Percentiles rank a stretch among this genome's conserved stretches.
Evolutionary conservation across 2,329 filamentous ascomycete genomes (phyloP).

Genomic region (Penicillium sp.): DNA sequence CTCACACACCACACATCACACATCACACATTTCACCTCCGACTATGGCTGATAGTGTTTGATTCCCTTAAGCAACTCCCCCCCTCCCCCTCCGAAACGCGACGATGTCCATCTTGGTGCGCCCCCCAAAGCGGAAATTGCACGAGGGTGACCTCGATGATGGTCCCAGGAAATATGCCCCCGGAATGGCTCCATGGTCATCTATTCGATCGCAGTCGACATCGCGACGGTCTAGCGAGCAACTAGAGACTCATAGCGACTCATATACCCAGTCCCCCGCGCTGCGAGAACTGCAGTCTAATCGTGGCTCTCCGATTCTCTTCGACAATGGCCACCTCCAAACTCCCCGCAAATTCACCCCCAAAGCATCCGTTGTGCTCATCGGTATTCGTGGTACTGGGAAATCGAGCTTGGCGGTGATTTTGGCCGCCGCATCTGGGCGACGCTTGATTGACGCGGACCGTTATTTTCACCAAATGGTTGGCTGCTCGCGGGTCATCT

Average conservation of each 20-base stretch:
- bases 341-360: constrained; percentile 52
- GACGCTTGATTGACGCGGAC: constrained; percentile 71
- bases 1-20: neutral
- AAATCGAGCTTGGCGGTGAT: constrained; percentile 79
- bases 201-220: constrained; percentile 1
- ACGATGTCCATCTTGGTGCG: constrained; percentile 38
- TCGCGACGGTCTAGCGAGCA: constrained; percentile 25
- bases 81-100: neutral
- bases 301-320: constrained; percentile 32
- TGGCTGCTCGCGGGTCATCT: constrained; percentile 65
- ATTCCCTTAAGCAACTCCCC: neutral
- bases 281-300: constrained; percentile 33
- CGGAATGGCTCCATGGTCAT: neutral
- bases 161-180: constrained; percentile 19
- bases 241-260: constrained; percentile 23
- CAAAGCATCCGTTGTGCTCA: constrained; percentile 72
- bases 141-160: constrained; percentile 31
- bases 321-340: constrained; percentile 30
- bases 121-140: constrained; percentile 37
- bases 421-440: constrained; percentile 70
- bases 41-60: neutral
- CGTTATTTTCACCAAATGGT: constrained; percentile 68
- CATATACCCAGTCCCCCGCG: constrained; percentile 18
- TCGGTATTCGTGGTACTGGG: constrained; percentile 73
- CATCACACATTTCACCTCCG: neutral